These are phyloP conservation scores for Lactarius evosmus DNA, from an alignment of 768 basidiomycete genomes.

Conservation along the genomic window DNA sequence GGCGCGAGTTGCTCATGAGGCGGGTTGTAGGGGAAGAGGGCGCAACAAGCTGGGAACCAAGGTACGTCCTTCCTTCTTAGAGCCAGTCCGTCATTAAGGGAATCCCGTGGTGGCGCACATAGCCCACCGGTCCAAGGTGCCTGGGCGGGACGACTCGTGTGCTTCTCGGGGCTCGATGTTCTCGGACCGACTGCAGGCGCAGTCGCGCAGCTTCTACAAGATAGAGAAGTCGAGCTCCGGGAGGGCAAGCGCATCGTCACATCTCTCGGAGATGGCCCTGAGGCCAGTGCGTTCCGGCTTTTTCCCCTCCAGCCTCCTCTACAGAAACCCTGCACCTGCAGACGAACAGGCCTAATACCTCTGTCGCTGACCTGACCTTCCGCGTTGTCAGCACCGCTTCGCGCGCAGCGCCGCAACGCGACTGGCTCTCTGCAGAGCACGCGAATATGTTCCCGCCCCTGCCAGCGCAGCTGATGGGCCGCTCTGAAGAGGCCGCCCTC, in stretches of 20 bases:
- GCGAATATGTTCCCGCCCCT: constrained; percentile 69
- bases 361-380: constrained; percentile 54
- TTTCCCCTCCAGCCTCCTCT: constrained; percentile 28
- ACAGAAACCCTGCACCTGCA: too few species aligned
- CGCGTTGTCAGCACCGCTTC: constrained; percentile 60
- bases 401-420: constrained; percentile 58
- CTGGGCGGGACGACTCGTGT: too few species aligned
- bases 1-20: too few species aligned
- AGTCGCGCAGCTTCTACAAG: constrained; percentile 56
- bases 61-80: too few species aligned
- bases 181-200: too few species aligned
- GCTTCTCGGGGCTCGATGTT: too few species aligned
- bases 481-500: constrained; percentile 48
- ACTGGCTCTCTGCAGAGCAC: constrained; percentile 65
- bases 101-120: not conserved
- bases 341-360: constrained; percentile 47
- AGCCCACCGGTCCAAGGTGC: constrained; percentile 55
- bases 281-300: constrained; percentile 31
- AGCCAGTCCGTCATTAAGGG: too few species aligned
- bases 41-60: too few species aligned
- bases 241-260: constrained; percentile 56
- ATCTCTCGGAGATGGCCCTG: constrained; percentile 46
- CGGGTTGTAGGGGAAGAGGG: too few species aligned
- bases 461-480: constrained; percentile 57
- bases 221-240: constrained; percentile 64